Conservation (phyloP, 495 filamentous ascomycete species). For the Amorphotheca resinae region DNA sequence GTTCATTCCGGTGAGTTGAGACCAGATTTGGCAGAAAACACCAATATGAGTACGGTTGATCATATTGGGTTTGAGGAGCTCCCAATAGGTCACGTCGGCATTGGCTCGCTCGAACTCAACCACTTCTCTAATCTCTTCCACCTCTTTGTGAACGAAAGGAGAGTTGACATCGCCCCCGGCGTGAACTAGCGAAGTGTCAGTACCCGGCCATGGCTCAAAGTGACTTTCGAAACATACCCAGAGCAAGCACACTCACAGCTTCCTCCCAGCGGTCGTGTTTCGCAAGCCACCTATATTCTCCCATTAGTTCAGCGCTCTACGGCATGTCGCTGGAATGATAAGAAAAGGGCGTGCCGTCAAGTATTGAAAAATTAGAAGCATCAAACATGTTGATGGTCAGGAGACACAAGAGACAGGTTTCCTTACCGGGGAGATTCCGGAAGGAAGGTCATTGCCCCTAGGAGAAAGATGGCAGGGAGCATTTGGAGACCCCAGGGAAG, state of each 20-base stretch:
- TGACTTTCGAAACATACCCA: slow-evolving; percentile 15
- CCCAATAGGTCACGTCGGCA: slow-evolving; percentile 51
- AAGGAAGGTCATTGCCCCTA: slow-evolving; percentile 48
- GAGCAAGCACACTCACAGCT: slow-evolving; percentile 44
- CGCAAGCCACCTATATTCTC: slow-evolving; percentile 70
- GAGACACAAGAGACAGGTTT: too few species aligned
- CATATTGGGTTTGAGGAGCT: slow-evolving; percentile 60
- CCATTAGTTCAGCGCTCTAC: too few species aligned
- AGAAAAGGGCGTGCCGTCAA: too few species aligned
- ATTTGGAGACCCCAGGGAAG: slow-evolving; percentile 69
- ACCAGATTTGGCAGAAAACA: slow-evolving; percentile 74
- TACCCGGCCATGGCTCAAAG: background rate
- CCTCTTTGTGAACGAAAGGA: slow-evolving; percentile 51
- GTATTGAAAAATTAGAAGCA: too few species aligned
- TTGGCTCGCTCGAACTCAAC: slow-evolving; percentile 55
- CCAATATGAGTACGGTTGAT: slow-evolving; percentile 64
- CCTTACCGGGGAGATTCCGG: slow-evolving; percentile 63
- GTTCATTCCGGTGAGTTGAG: slow-evolving; percentile 75
- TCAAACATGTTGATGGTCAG: too few species aligned
- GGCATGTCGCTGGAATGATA: too few species aligned
- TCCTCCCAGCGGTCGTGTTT: slow-evolving; percentile 67
- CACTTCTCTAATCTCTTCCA: slow-evolving; percentile 55
- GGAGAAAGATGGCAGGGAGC: slow-evolving; percentile 54
- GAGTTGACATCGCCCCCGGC: slow-evolving; percentile 49
- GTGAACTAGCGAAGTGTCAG: slow-evolving; percentile 33